These are phyloP conservation scores for Copromyces sp. DNA, from an alignment of 495 filamentous ascomycete genomes.

Conservation along the genomic window DNA sequence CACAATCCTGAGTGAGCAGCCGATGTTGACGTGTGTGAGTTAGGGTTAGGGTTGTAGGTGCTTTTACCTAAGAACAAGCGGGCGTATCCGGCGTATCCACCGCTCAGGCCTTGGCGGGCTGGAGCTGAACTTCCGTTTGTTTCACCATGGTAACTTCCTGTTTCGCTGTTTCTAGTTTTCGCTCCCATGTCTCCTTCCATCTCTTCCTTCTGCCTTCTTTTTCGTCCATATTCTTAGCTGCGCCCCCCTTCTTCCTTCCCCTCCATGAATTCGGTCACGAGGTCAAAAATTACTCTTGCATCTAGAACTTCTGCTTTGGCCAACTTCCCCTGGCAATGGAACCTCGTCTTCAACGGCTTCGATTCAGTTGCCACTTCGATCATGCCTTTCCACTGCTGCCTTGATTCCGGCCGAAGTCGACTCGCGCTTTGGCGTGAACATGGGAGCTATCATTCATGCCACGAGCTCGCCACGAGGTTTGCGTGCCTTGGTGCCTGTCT, in stretches of 20 bases:
- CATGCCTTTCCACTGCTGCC: not conserved
- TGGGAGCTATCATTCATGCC: not conserved
- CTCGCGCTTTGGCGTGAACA: not conserved
- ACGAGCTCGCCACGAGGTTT: not conserved
- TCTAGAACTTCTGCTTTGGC: not conserved
- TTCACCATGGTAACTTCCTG: not conserved
- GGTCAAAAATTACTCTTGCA: not conserved
- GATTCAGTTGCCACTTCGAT: not conserved
- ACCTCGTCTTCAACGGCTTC: not conserved
- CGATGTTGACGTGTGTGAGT: not conserved
- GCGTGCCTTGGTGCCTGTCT: not conserved
- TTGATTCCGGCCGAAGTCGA: not conserved
- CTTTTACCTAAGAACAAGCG: not conserved
- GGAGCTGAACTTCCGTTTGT: slow-evolving; percentile 1
- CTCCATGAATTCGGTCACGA: not conserved
- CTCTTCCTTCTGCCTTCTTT: not conserved
- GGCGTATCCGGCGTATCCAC: not conserved
- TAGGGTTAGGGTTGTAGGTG: not conserved
- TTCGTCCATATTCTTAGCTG: not conserved
- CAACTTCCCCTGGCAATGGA: not conserved
- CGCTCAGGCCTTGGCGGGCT: not conserved
- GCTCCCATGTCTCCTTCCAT: not conserved
- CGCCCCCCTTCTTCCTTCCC: not conserved
- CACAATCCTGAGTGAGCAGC: not conserved
- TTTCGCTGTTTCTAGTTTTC: not conserved